Evolutionary conservation across 2,329 filamentous ascomycete genomes (phyloP).

Genomic region (Penicillium sp.): DNA sequence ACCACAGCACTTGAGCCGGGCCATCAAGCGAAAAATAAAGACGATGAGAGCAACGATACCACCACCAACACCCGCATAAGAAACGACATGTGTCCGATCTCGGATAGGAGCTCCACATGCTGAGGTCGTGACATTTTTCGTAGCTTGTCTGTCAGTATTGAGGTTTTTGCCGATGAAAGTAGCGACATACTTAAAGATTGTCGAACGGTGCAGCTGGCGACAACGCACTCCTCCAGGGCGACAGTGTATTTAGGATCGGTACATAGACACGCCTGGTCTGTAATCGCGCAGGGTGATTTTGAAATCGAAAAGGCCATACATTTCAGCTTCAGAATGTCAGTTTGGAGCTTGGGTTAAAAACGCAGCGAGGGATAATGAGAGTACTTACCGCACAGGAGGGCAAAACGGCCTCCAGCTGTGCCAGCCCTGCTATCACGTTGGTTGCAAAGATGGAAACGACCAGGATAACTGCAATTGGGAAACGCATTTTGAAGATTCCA

Average conservation of each 20-base stretch:
- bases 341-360: too few species aligned
- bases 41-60: constrained; percentile 34
- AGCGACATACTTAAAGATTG: constrained; percentile 35
- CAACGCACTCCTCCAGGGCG: constrained; percentile 35
- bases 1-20: constrained; percentile 36
- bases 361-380: too few species aligned
- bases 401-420: constrained; percentile 15
- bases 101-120: constrained; percentile 41
- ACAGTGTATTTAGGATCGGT: constrained; percentile 33
- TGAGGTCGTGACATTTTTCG: constrained; percentile 44
- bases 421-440: constrained; percentile 8
- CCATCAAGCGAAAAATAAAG: constrained; percentile 37
- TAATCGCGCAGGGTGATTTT: constrained; percentile 37
- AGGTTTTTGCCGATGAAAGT: too few species aligned
- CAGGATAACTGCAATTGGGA: constrained; percentile 3
- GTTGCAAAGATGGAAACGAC: constrained; percentile 7
- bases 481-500: constrained; percentile 8
- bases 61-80: constrained; percentile 34
- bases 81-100: constrained; percentile 33
- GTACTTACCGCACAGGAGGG: constrained; percentile 26
- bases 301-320: constrained; percentile 27
- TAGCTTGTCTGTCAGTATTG: constrained; percentile 25
- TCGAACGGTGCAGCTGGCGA: constrained; percentile 35
- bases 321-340: constrained; percentile 18
- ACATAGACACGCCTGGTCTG: constrained; percentile 44